phyloP scores from a whole-genome alignment of 2,329 filamentous ascomycete genomes.

The Immersiporthe knoxdaviesiana region DNA sequence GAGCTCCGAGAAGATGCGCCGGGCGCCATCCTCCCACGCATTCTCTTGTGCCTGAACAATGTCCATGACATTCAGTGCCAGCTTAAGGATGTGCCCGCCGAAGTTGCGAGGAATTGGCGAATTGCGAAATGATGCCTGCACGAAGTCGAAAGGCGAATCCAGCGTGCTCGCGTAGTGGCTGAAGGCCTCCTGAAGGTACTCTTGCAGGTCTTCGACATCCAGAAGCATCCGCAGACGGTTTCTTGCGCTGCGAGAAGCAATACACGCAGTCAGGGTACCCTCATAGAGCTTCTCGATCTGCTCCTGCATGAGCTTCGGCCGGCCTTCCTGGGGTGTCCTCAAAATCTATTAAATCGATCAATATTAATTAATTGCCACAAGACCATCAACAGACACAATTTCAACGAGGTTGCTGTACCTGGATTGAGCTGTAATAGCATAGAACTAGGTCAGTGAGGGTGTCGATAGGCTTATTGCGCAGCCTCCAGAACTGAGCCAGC shows the following conservation, averaged over 20 bases:
- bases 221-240: slow-evolving; percentile 48
- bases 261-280: slow-evolving; percentile 42
- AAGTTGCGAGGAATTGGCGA: slow-evolving; percentile 54
- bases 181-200: slow-evolving; percentile 53
- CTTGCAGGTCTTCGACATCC: slow-evolving; percentile 49
- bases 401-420: slow-evolving; percentile 26
- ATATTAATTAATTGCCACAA: not conserved
- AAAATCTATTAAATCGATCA: slow-evolving; percentile 36
- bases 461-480: slow-evolving; percentile 42
- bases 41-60: slow-evolving; percentile 7
- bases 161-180: slow-evolving; percentile 52
- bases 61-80: slow-evolving; percentile 38
- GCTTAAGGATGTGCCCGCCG: slow-evolving; percentile 52
- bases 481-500: slow-evolving; percentile 40
- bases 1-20: slow-evolving; percentile 46
- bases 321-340: slow-evolving; percentile 46
- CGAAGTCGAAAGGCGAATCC: slow-evolving; percentile 54
- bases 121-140: slow-evolving; percentile 47
- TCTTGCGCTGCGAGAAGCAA: slow-evolving; percentile 42
- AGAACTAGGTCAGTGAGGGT: slow-evolving; percentile 45
- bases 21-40: slow-evolving; percentile 34
- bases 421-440: slow-evolving; percentile 50
- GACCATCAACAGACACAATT: not conserved
- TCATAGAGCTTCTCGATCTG: slow-evolving; percentile 48
- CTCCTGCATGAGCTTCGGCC: slow-evolving; percentile 47